Percentiles rank a stretch among this genome's conserved stretches.
These are phyloP conservation scores for Epichloe uncinata DNA, from an alignment of 2,329 filamentous ascomycete species.

Conservation along the genomic window DNA sequence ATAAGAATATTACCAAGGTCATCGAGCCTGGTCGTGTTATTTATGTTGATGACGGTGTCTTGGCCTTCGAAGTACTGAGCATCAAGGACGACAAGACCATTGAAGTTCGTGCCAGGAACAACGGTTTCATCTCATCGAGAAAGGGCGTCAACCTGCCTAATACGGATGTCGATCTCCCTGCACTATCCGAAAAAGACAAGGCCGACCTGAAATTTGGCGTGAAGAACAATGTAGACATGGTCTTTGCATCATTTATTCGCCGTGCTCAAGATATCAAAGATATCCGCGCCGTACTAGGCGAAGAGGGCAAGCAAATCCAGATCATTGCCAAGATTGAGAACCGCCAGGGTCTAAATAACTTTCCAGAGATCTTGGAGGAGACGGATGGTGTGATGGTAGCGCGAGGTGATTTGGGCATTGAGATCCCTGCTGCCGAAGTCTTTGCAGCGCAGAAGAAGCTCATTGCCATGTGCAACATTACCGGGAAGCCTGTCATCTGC, in stretches of 20 bases:
- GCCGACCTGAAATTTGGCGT: constrained; percentile 87
- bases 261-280: constrained; percentile 83
- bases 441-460: constrained; percentile 99
- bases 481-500: constrained; percentile 97
- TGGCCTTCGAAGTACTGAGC: constrained; percentile 87
- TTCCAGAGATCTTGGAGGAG: constrained; percentile 87
- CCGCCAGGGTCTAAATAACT: constrained; percentile 99
- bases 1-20: constrained; percentile 99
- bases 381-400: constrained; percentile 99
- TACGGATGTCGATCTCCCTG: constrained; percentile 95
- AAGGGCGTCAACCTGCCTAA: constrained; percentile 99
- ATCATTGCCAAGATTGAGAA: constrained; percentile 99
- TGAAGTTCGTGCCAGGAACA: constrained; percentile 80
- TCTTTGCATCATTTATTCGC: constrained; percentile 97
- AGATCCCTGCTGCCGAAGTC: constrained; percentile 96
- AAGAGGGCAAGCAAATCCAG: constrained; percentile 90
- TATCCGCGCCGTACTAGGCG: constrained; percentile 82
- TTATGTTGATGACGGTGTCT: constrained; percentile 96
- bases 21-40: constrained; percentile 83
- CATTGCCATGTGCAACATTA: constrained; percentile 99
- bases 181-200: constrained; percentile 97
- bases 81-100: constrained; percentile 83
- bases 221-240: constrained; percentile 98
- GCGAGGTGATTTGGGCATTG: constrained; percentile 89
- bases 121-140: constrained; percentile 95